phyloP scores from a whole-genome alignment of 2,329 filamentous ascomycete species.

The Stagonosporopsis rhizophila region DNA sequence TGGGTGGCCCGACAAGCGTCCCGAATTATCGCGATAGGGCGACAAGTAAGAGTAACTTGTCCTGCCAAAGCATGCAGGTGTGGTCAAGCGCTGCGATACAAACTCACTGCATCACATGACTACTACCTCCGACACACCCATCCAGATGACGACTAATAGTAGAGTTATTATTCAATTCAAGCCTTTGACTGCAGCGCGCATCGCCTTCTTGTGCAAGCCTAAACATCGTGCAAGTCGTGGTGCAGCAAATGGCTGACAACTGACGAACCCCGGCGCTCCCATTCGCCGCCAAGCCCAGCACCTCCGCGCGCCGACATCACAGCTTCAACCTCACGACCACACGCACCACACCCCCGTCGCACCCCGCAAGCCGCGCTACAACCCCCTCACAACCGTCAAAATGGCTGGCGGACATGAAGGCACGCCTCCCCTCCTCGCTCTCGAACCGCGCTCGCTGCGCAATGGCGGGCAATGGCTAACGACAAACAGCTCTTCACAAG shows the following conservation, averaged over 20 bases:
- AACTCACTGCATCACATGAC: background rate
- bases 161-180: background rate
- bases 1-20: background rate
- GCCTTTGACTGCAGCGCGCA: background rate
- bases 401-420: slow-evolving; percentile 41
- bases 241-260: slow-evolving; percentile 8
- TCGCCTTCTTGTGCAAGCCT: background rate
- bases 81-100: background rate
- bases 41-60: background rate
- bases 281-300: slow-evolving; percentile 27
- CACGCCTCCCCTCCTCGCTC: slow-evolving; percentile 10
- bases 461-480: slow-evolving; percentile 36
- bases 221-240: no score
- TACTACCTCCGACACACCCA: background rate
- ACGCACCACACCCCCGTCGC: slow-evolving; percentile 21
- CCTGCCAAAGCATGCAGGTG: background rate
- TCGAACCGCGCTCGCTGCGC: background rate
- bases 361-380: slow-evolving; percentile 21
- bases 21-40: background rate
- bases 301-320: slow-evolving; percentile 29
- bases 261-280: background rate
- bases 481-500: slow-evolving; percentile 54
- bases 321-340: slow-evolving; percentile 24
- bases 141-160: background rate
- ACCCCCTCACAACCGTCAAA: slow-evolving; percentile 25